Conservation (phyloP, 352 stramenopile genomes). For the Phytophthora cryptogea region DNA sequence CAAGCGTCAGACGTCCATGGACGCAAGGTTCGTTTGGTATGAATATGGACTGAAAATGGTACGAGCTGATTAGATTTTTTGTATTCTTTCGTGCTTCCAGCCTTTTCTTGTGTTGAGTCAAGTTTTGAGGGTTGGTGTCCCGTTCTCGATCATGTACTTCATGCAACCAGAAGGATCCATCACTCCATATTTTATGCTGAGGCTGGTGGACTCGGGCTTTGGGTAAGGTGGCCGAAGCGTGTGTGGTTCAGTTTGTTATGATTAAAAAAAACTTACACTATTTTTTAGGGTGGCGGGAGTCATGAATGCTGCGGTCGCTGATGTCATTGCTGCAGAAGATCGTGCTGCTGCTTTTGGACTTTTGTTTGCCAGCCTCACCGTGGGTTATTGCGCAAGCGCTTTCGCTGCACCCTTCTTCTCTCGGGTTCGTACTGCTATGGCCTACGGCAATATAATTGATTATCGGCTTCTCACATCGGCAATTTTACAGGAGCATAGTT, state of each 20-base stretch:
- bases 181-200: constrained; percentile 60
- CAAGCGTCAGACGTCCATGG: constrained; percentile 72
- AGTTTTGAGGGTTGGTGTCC: constrained; percentile 53
- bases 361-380: constrained; percentile 54
- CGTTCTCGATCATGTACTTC: constrained; percentile 78
- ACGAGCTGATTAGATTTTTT: not conserved
- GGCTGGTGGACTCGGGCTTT: constrained; percentile 59
- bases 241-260: not conserved
- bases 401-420: constrained; percentile 58
- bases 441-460: too few relatives aligned
- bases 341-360: constrained; percentile 62
- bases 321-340: constrained; percentile 56
- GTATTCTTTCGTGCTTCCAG: constrained; percentile 21
- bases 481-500: constrained; percentile 44
- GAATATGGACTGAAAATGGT: not conserved
- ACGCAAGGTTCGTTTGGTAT: constrained; percentile 51
- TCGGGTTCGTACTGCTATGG: constrained; percentile 32
- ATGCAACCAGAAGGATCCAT: constrained; percentile 58
- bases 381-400: constrained; percentile 61
- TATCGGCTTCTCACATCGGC: not conserved
- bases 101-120: constrained; percentile 72
- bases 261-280: constrained; percentile 4
- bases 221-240: constrained; percentile 34
- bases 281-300: constrained; percentile 52
- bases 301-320: constrained; percentile 60